A percentile compares a stretch with the other conserved stretches of the same genome.
These are phyloP conservation scores for Aspergillus viridinutans DNA, from an alignment of 2,329 filamentous ascomycete species.

Conservation along the genomic window DNA sequence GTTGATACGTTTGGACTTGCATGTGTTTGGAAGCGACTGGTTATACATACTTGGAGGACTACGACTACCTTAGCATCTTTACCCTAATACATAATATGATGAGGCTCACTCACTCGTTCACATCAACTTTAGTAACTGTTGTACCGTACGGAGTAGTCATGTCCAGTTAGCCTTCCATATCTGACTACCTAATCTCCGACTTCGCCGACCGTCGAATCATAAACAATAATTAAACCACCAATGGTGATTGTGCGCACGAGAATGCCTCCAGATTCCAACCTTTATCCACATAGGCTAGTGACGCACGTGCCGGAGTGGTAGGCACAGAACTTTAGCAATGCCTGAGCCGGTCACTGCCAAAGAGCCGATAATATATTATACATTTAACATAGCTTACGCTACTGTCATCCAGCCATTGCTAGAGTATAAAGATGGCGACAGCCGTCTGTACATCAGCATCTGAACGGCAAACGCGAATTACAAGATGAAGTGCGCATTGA, in stretches of 20 bases:
- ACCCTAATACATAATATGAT: conserved; percentile 12
- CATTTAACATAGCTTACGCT: too few relatives aligned
- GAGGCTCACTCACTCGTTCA: background rate
- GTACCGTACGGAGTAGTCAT: too few relatives aligned
- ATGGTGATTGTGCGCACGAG: background rate
- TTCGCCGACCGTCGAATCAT: background rate
- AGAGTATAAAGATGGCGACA: background rate
- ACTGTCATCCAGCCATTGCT: too few relatives aligned
- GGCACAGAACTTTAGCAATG: too few relatives aligned
- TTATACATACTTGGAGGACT: conserved; percentile 22
- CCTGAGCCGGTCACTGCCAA: background rate
- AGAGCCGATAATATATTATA: too few relatives aligned
- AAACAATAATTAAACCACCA: background rate
- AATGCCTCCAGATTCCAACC: background rate
- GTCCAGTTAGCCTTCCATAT: too few relatives aligned
- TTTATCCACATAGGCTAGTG: too few relatives aligned
- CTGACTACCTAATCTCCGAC: background rate
- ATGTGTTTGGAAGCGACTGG: conserved; percentile 9
- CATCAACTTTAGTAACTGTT: background rate
- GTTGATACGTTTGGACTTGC: conserved; percentile 21
- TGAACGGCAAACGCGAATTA: background rate
- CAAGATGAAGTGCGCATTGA: conserved; percentile 58
- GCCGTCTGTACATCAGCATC: background rate
- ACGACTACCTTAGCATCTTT: conserved; percentile 21
- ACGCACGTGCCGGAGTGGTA: background rate